Evolutionary conservation across 2,329 filamentous ascomycete genomes (phyloP).

Genomic region (Ceratocystiopsis sp.): DNA sequence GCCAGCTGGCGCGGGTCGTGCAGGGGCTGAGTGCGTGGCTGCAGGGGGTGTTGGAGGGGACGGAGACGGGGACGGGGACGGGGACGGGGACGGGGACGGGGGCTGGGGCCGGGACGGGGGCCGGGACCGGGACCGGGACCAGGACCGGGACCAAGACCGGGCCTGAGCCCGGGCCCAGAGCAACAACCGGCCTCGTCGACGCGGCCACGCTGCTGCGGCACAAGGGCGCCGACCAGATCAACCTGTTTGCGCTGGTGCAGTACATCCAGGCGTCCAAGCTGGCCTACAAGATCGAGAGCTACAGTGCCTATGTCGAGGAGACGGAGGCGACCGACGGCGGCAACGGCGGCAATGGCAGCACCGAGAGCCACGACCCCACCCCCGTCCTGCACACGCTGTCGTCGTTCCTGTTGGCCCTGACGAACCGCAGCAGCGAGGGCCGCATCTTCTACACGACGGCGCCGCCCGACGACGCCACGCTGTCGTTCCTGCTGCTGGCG

Average conservation of each 20-base stretch:
- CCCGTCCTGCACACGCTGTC: slow-evolving; percentile 38
- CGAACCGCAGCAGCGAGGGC: slow-evolving; percentile 63
- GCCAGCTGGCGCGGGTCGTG: slow-evolving; percentile 68
- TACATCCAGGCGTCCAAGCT: slow-evolving; percentile 88
- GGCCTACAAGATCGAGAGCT: slow-evolving; percentile 87
- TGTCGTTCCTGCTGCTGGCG: slow-evolving; percentile 80
- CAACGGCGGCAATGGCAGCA: too few relatives aligned
- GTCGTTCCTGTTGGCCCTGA: slow-evolving; percentile 60
- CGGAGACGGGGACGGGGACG: slow-evolving; percentile 19
- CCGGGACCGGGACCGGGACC: too few relatives aligned
- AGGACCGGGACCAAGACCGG: too few relatives aligned
- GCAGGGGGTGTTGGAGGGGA: slow-evolving; percentile 29
- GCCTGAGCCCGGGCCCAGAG: too few relatives aligned
- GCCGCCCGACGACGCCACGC: slow-evolving; percentile 22
- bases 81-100: too few relatives aligned
- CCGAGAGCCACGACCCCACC: too few relatives aligned
- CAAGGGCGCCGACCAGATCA: slow-evolving; percentile 89
- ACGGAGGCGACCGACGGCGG: slow-evolving; percentile 18
- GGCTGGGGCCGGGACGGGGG: too few relatives aligned
- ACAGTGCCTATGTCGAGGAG: slow-evolving; percentile 46
- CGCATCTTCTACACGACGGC: slow-evolving; percentile 45
- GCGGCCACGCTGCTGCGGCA: slow-evolving; percentile 56
- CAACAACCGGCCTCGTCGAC: slow-evolving; percentile 57
- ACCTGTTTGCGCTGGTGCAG: slow-evolving; percentile 70
- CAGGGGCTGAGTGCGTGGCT: slow-evolving; percentile 62